Base-by-base conservation (phyloP, 2,329 filamentous ascomycete genomes). In the Endothia cerciana region DNA sequence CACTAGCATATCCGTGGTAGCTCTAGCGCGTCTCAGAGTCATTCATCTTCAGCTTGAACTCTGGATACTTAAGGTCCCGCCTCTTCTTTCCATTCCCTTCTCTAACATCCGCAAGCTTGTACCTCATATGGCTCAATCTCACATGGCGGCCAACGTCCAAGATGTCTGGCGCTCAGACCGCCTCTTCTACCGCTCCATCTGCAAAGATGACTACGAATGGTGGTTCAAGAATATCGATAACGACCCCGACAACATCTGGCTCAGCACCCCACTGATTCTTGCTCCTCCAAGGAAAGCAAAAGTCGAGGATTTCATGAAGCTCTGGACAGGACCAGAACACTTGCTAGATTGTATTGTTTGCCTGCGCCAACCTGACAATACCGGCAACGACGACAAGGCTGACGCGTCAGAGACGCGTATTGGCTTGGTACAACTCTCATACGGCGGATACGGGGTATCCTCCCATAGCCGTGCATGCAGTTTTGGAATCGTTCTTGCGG, bases 171-270 rank as follows among this genome's bases (percentile, higher is more conserved):
- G 61, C 25, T 72, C 72, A 10, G 65, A 70, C 15, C 69, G 73
- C 19, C 72, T 76, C 17, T 22, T 71, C 33, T 75, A 69, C 63
- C 71, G 72, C 19, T 68, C 70, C 7, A 67, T 72, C 22, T 57
- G 63, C n/a, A 57, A 67, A 47, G 62, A 62, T 15, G 65, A 67
- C 28, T 59, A 67, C 15, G 58, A 67, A 1, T 67, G 63, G 25
- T 61, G 53, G 3, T 71, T 64, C 62, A 65, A 70, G 28, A 28
- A 64, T 33, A 65, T 68, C 38, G 49, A 67, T 17, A 65, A 38
- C 41, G 72, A 75, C 49, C 69, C 72, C 5, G 58, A 70, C 30
- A 62, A 60, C 28, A 47, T 60, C 19, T 64, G 64, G 22, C 65
- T 73, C 17, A 41, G 58, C 33, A 63, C 33, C 5, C 38, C 62